These are phyloP conservation scores for Herpetomonas tarakana DNA, from an alignment of 208 protist species.

Conservation along the genomic window DNA sequence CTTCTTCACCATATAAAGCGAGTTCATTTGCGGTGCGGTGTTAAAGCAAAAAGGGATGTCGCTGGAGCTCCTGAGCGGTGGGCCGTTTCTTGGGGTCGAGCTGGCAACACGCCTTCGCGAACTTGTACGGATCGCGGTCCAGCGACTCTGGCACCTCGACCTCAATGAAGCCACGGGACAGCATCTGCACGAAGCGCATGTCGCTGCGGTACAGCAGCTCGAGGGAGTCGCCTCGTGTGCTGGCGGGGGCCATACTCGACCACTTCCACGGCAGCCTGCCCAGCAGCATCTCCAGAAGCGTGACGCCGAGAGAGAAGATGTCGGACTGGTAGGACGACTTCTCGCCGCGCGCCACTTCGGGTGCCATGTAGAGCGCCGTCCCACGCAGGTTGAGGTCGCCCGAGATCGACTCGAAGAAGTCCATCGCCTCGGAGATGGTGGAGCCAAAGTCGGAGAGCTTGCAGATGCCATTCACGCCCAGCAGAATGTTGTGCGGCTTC, in stretches of 20 bases:
- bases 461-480: conserved; percentile 74
- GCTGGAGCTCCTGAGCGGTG: conserved; percentile 49
- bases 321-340: conserved; percentile 60
- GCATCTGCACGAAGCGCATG: conserved; percentile 47
- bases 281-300: conserved; percentile 75
- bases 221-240: conserved; percentile 27
- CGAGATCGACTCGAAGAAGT: conserved; percentile 8
- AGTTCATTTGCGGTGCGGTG: background rate
- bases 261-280: conserved; percentile 69
- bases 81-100: conserved; percentile 43
- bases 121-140: conserved; percentile 39
- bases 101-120: conserved; percentile 56
- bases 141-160: conserved; percentile 56
- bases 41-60: conserved; percentile 51
- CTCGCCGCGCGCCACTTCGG: conserved; percentile 63
- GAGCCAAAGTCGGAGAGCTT: conserved; percentile 88
- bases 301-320: conserved; percentile 80
- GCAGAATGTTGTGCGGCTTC: conserved; percentile 87
- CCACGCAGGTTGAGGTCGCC: conserved; percentile 29
- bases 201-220: conserved; percentile 39
- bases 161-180: conserved; percentile 42
- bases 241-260: conserved; percentile 15
- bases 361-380: conserved; percentile 49
- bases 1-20: background rate
- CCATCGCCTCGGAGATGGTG: conserved; percentile 38